A percentile compares a stretch with the other conserved stretches of the same genome.
Conservation (phyloP, 495 filamentous ascomycete species). For the Xylaria scruposa region DNA sequence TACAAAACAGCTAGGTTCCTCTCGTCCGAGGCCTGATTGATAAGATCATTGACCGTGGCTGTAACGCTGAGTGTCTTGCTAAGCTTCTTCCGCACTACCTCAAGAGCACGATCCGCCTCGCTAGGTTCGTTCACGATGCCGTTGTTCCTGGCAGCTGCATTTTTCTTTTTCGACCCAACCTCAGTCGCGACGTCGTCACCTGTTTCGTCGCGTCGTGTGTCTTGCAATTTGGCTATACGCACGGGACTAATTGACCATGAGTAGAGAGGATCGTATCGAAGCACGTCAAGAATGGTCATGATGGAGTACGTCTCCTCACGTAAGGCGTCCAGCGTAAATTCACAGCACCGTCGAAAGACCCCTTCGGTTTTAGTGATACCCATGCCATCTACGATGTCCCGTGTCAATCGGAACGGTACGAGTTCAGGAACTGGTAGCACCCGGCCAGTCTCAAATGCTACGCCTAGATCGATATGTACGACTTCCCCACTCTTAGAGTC, state of each 20-base stretch:
- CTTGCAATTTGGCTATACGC: conserved; percentile 69
- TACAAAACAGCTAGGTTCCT: conserved; percentile 90
- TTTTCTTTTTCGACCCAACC: conserved; percentile 49
- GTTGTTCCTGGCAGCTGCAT: conserved; percentile 46
- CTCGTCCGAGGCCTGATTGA: conserved; percentile 94
- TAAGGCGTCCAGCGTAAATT: conserved; percentile 93
- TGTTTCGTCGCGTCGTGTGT: conserved; percentile 50
- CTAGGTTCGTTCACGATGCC: conserved; percentile 71
- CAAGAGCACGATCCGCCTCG: conserved; percentile 90
- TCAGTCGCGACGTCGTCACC: conserved; percentile 38
- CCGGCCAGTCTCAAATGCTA: conserved; percentile 95
- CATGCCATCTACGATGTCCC: conserved; percentile 96
- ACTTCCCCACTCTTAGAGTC: conserved; percentile 91
- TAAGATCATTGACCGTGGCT: conserved; percentile 95
- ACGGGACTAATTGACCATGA: conserved; percentile 94
- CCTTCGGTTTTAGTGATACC: conserved; percentile 95
- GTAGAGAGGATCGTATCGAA: conserved; percentile 95
- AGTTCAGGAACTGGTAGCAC: conserved; percentile 92
- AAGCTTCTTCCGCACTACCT: conserved; percentile 93
- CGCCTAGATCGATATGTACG: conserved; percentile 94
- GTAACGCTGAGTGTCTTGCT: conserved; percentile 90
- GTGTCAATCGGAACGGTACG: conserved; percentile 92
- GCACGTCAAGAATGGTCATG: conserved; percentile 94
- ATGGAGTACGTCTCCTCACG: conserved; percentile 92
- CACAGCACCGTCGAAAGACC: conserved; percentile 94